These are phyloP conservation scores for Priceomyces castillae DNA, from an alignment of 805 yeast genomes.

Conservation along the genomic window DNA sequence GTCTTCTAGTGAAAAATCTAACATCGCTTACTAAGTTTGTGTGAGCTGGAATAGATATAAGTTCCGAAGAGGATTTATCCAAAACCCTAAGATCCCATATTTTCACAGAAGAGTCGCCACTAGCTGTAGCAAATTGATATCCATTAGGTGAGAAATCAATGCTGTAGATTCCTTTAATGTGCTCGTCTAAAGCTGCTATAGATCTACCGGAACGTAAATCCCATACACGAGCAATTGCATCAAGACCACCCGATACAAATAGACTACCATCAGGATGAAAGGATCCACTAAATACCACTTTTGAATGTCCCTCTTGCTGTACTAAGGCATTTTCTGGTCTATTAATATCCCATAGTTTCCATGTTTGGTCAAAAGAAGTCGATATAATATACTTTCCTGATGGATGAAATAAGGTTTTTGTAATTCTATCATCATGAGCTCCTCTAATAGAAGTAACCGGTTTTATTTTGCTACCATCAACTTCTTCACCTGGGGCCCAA, in stretches of 20 bases:
- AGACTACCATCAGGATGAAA: slow-evolving; percentile 79
- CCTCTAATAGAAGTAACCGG: slow-evolving; percentile 18
- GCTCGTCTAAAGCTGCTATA: slow-evolving; percentile 59
- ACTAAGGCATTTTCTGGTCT: slow-evolving; percentile 45
- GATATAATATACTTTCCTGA: slow-evolving; percentile 52
- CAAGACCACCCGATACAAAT: slow-evolving; percentile 74
- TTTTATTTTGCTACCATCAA: slow-evolving; percentile 7
- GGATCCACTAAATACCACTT: slow-evolving; percentile 59
- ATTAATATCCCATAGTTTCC: slow-evolving; percentile 82
- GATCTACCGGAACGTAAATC: slow-evolving; percentile 78
- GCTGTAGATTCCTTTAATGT: slow-evolving; percentile 66
- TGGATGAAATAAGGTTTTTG: slow-evolving; percentile 66
- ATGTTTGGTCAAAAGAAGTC: slow-evolving; percentile 80
- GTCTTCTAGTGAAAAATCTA: slow-evolving; percentile 40
- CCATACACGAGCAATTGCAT: slow-evolving; percentile 74
- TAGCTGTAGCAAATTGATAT: slow-evolving; percentile 71
- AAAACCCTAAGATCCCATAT: slow-evolving; percentile 78
- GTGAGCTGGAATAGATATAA: slow-evolving; percentile 68
- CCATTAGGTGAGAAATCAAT: slow-evolving; percentile 79
- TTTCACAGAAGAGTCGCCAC: slow-evolving; percentile 76
- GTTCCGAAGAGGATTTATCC: slow-evolving; percentile 27
- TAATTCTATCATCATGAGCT: slow-evolving; percentile 52
- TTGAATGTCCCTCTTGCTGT: slow-evolving; percentile 84
- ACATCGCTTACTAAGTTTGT: slow-evolving; percentile 67
- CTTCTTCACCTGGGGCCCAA: slow-evolving; percentile 21